These are phyloP conservation scores for Oenanthe sinensis DNA, from an alignment of 129 eudicot genomes.

Conservation along the genomic window DNA sequence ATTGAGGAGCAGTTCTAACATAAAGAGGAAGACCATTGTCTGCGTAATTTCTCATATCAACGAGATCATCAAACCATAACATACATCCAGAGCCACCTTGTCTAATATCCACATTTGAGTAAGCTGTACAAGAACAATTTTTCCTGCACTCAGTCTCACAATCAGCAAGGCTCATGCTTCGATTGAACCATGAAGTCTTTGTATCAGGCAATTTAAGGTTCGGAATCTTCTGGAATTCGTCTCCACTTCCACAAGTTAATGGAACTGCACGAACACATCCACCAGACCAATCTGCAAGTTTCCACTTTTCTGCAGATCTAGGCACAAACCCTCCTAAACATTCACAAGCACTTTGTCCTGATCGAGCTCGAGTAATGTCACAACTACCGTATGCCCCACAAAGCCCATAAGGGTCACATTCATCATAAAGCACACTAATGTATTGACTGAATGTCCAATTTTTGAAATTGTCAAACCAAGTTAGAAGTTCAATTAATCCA, in stretches of 20 bases:
- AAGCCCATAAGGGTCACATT: conserved; percentile 27
- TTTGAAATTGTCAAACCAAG: conserved; percentile 14
- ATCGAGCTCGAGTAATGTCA: conserved; percentile 9
- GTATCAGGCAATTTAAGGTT: conserved; percentile 41
- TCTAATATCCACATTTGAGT: conserved; percentile 22
- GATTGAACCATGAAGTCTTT: conserved; percentile 17
- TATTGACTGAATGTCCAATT: conserved; percentile 11
- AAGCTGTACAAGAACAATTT: conserved; percentile 45
- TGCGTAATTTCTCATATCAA: conserved; percentile 25
- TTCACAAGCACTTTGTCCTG: conserved; percentile 16
- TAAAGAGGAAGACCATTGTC: conserved; percentile 20
- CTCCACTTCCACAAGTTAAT: conserved; percentile 27
- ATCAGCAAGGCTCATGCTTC: conserved; percentile 26
- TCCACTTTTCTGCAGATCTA: conserved; percentile 24
- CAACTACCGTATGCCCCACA: conserved; percentile 41
- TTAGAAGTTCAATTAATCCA: neutral
- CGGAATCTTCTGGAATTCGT: conserved; percentile 23
- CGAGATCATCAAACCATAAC: conserved; percentile 44
- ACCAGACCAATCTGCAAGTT: conserved; percentile 25
- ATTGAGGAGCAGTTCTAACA: conserved; percentile 18
- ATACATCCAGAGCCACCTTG: conserved; percentile 46
- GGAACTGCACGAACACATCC: conserved; percentile 31
- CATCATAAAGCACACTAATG: neutral
- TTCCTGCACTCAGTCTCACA: conserved; percentile 31
- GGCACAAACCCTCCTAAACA: conserved; percentile 44